Base-by-base conservation (phyloP, 352 stramenopile species). In the Phytophthora pini region DNA sequence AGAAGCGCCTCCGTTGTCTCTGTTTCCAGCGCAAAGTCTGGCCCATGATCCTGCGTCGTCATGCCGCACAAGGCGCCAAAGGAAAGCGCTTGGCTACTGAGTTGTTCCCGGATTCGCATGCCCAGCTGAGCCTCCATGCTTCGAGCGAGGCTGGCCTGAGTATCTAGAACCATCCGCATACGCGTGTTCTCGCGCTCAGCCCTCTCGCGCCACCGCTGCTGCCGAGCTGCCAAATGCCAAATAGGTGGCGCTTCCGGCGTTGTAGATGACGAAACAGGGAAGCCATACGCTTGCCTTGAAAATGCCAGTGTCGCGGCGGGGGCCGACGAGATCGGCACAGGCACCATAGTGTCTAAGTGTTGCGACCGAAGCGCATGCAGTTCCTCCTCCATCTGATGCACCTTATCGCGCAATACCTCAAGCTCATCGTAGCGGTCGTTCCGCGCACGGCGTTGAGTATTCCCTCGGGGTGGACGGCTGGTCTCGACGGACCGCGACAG, bases 331-430 rank as follows among this genome's bases (percentile, higher is more conserved):
- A 64, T 26, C 6, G 63, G 36, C 6, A 58, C 40, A 5, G 68
- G 53, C 26, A 54, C 45, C 29, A 62, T 31, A 5, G 27, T 65
- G 17, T 64, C 36, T 26, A 62, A 13, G 39, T 71, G 64, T 26
- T 70, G 62, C 24, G 41, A 17, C 2, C 61, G 53, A 17, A 82
- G 39, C 2, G 32, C 22, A 4, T 41, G 39, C 17, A 77, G 56
- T 48, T 79, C 58, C 45, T 65, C 50, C 40, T 82, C 74, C 54
- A 82, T 70, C 41, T 76, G 68, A 31, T 53, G 53, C 26, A 82
- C 65, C 48, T 72, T 73, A 27, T 52, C 55, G 46, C 70, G 70
- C 56, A 82, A 29, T 24, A 77, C 66, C 22, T 70, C 61, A n/a
- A 82, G 45, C 56, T 82, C 74, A 34, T 73, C 36, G 39, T 54